Conservation (phyloP, 495 filamentous ascomycete species). For the Letharia columbiana region DNA sequence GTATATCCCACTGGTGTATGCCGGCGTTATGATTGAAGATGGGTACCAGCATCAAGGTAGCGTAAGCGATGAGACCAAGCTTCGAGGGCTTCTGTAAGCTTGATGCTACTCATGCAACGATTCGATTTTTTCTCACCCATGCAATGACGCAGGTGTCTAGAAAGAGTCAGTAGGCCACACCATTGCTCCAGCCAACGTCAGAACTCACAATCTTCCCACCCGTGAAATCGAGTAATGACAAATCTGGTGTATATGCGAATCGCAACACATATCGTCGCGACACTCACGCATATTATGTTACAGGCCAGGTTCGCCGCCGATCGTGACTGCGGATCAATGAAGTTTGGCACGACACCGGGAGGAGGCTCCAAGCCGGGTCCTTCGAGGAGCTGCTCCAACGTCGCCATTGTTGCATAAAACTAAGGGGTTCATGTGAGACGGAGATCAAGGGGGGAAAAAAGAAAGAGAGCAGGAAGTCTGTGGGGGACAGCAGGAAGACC, state of each 20-base stretch:
- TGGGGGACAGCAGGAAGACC: neutral
- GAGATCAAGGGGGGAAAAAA: neutral
- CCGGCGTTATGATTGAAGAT: conserved; percentile 8
- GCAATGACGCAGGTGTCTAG: conserved; percentile 9
- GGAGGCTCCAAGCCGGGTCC: conserved; percentile 3
- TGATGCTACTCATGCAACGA: neutral
- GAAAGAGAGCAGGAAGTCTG: neutral
- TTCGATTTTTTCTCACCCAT: neutral
- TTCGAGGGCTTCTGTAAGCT: neutral
- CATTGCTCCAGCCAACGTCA: neutral
- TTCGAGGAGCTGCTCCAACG: conserved; percentile 4
- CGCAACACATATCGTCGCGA: neutral
- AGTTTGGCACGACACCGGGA: neutral
- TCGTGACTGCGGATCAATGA: neutral
- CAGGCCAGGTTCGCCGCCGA: conserved; percentile 7
- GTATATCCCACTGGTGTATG: conserved; percentile 21
- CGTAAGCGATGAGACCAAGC: conserved; percentile 8
- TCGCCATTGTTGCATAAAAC: neutral
- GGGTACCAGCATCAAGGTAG: conserved; percentile 1
- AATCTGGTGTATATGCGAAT: conserved; percentile 6
- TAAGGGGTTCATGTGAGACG: neutral
- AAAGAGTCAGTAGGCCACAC: neutral
- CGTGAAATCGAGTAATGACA: neutral
- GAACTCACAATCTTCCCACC: conserved; percentile 10
- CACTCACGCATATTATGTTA: conserved; percentile 5